Evolutionary conservation across 139 green algal genomes (phyloP).

Genomic region (Gonium pectorale): DNA sequence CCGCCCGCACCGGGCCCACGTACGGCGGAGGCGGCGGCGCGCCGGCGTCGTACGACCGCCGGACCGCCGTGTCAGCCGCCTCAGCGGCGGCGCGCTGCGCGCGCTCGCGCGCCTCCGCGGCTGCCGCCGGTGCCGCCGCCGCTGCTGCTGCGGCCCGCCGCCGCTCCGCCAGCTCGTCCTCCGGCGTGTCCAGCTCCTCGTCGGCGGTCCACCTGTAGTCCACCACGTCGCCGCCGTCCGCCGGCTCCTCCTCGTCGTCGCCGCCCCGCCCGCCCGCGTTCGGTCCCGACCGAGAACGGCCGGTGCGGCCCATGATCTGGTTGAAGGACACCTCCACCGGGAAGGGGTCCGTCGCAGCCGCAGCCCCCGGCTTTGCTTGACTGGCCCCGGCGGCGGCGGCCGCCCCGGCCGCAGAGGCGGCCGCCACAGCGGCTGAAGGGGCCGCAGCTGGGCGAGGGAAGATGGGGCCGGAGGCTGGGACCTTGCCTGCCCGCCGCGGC

Average conservation of each 20-base stretch:
- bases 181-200: slow-evolving; percentile 36
- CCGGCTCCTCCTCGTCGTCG: not conserved
- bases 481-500: no score
- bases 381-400: no score
- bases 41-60: not conserved
- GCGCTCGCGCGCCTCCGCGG: not conserved
- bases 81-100: not conserved
- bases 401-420: not conserved
- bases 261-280: not conserved
- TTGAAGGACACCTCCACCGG: slow-evolving; percentile 7
- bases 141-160: no score
- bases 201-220: slow-evolving; percentile 44
- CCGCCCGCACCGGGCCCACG: not conserved
- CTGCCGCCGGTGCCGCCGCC: not conserved
- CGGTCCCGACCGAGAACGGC: no score
- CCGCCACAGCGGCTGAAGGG: no score
- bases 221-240: slow-evolving; percentile 8
- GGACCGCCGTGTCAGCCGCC: not conserved
- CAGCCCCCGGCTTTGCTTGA: no score
- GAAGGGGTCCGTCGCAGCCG: not conserved
- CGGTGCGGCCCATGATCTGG: slow-evolving; percentile 9
- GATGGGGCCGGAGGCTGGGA: no score
- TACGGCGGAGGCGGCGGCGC: not conserved
- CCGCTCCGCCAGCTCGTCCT: slow-evolving; percentile 19
- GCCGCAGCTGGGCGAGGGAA: no score